Evolutionary conservation across 2,329 filamentous ascomycete species (phyloP), one percentile per base, ranked within the genome.

Genomic region (Apiospora kogelbergensis): DNA sequence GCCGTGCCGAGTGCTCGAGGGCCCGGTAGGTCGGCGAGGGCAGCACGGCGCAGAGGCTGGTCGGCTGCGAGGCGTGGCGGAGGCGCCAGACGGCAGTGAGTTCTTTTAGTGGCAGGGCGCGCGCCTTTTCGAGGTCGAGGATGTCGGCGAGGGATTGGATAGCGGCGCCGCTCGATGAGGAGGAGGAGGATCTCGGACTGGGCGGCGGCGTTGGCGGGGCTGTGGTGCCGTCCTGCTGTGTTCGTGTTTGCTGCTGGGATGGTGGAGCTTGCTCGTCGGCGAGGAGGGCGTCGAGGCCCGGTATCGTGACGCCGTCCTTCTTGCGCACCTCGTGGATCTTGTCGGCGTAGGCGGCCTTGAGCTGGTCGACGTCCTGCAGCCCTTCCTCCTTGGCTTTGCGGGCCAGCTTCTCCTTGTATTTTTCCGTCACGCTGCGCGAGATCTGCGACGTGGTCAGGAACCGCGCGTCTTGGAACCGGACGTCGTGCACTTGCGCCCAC

Each of bases 401-500:
- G 73, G 92, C 88, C 71, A 99, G 90, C 84, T 97, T 97, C 69
- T 91, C 88, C 74, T 89, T 89, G 84, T 99, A 99, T 81, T 93
- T 97, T 72, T 97, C 94, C 72, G 93, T 79, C 46, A 98, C 84
- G 74, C 87, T 86, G 69, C 88, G 86, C 63, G 90, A 86, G 69
- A 89, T 84, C 69, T 89, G 88, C 71, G 94, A 93, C 20, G 94
- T 96, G 71, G 92, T 92, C 63, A 97, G 88, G 84, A 95, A 97
- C 72, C 95, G 93, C 63, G 97, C 90, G 80, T 98, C 65, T 24
- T 53, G 88, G 84, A 95, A 97, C 72, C 95, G 93, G 64, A 97
- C 90, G 80, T 98, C 93, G 80, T 97, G 93, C 40, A 98, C 94
- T 76, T 93, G 93, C 1, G 95, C 95, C 92, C 93, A 97, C 78